A percentile compares a stretch with the other conserved stretches of the same genome.
phyloP scores from a whole-genome alignment of 1,284 basidiomycete species.

The Microbotryum violaceum region DNA sequence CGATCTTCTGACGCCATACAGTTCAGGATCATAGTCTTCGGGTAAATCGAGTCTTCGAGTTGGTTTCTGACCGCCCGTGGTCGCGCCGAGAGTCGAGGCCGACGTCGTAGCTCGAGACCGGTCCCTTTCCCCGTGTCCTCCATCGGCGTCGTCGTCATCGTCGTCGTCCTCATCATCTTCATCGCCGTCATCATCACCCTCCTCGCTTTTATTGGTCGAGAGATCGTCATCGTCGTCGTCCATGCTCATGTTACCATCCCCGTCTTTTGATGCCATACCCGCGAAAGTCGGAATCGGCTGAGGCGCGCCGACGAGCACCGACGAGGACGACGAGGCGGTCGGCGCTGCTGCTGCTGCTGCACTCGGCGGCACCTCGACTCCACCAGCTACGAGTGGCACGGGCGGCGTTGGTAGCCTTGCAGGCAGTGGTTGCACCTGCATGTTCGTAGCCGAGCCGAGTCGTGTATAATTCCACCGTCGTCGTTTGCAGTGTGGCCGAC shows the following conservation, averaged over 20 bases:
- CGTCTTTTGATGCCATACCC: neutral
- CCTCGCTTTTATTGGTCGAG: conserved; percentile 11
- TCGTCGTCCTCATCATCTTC: conserved; percentile 6
- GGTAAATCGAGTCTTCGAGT: conserved; percentile 15
- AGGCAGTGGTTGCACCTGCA: too few relatives aligned
- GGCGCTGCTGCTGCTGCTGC: too few relatives aligned
- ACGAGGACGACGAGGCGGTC: too few relatives aligned
- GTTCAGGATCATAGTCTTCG: conserved; percentile 30
- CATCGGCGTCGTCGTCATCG: conserved; percentile 3
- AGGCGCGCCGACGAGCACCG: too few relatives aligned
- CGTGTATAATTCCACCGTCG: too few relatives aligned
- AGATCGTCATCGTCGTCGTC: conserved; percentile 3
- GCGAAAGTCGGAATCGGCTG: too few relatives aligned
- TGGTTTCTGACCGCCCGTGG: neutral
- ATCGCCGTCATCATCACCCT: conserved; percentile 12
- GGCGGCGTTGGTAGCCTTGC: too few relatives aligned
- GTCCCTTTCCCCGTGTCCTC: neutral
- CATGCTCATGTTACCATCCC: neutral
- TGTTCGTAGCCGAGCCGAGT: too few relatives aligned
- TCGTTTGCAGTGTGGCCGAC: too few relatives aligned
- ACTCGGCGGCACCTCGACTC: too few relatives aligned
- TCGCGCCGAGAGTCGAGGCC: neutral
- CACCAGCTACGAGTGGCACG: too few relatives aligned
- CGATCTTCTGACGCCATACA: conserved; percentile 35
- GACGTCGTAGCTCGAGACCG: neutral